Conservation (phyloP, 805 yeast genomes). For the Lipomyces mesembrius region DNA sequence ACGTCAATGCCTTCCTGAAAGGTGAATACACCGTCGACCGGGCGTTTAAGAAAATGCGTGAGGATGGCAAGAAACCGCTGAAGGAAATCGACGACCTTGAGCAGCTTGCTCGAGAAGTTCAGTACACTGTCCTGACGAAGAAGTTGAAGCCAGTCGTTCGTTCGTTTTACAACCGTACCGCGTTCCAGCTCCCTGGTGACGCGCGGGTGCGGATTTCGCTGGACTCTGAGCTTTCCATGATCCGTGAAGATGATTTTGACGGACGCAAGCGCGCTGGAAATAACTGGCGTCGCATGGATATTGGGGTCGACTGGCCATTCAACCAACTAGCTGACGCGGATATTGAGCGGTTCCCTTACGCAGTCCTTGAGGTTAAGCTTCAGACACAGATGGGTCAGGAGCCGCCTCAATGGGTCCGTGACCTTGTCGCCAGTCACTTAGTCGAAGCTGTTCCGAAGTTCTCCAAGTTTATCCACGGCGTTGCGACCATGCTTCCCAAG, state of each 20-base stretch:
- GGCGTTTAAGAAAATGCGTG: constrained; percentile 89
- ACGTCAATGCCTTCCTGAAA: constrained; percentile 78
- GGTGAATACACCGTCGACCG: constrained; percentile 88
- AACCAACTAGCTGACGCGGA: constrained; percentile 81
- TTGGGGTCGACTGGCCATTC: constrained; percentile 97
- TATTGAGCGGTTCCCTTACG: constrained; percentile 93
- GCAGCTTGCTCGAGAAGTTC: constrained; percentile 90
- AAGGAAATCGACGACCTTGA: constrained; percentile 92
- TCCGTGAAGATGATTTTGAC: constrained; percentile 96
- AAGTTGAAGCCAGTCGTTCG: constrained; percentile 92
- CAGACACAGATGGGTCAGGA: constrained; percentile 99
- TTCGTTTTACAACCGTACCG: constrained; percentile 96
- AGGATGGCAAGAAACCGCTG: constrained; percentile 84
- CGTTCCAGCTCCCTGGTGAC: constrained; percentile 98
- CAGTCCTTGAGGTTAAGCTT: constrained; percentile 93
- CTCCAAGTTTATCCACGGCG: constrained; percentile 96
- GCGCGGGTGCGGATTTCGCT: constrained; percentile 98
- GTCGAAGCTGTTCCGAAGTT: constrained; percentile 99
- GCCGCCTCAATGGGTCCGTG: constrained; percentile 97
- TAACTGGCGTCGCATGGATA: constrained; percentile 98
- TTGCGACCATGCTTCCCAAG: constrained; percentile 87
- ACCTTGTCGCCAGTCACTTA: constrained; percentile 84
- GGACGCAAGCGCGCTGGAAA: constrained; percentile 86
- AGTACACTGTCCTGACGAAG: constrained; percentile 82
- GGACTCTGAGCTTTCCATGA: constrained; percentile 96